Evolutionary conservation across 2,329 filamentous ascomycete species (phyloP), one percentile per base, ranked within the genome.

Genomic region (Alternaria longipes): DNA sequence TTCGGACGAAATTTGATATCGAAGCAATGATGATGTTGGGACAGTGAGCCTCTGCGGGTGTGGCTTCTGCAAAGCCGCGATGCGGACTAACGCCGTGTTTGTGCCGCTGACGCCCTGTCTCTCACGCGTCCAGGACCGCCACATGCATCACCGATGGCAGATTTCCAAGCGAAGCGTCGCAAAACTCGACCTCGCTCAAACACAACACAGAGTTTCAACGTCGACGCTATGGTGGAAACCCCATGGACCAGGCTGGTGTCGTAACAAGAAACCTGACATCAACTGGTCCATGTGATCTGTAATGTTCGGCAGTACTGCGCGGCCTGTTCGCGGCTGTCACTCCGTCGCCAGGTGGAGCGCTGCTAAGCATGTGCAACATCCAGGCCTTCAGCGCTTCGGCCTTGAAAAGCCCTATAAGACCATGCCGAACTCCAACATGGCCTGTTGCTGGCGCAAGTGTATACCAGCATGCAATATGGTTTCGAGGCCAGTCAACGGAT

Each of bases 61-160:
- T 56, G 58, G 58, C 45, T 57, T 46, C 30, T 52, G 51, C 36
- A 54, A 16, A 30, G 32, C 46, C 24, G 46, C 38, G 40, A 55
- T 41, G 46, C 20, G 40, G 56, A 56, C 56, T 47, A 51, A 36
- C 22, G 49, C 30, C 30, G 22, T 24, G 51, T 47, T 16, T 20
- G 40, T 54, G 38, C 42, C 26, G 3, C 53, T 32, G 34, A 24
- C 49, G 32, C 50, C 26, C 28, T 7, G 14, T 14, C 11, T 30
- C 28, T 30, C 30, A 51, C 2, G 22, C 30, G 18, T 22, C 32
- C 14, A 36, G 30, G 14, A 45, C 45, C 40, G 26, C 41, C 24
- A n/a, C 28, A 40, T 11, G 20, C 36, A 56, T 56, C 32, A 42
- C 50, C 22, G 20, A 30, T 42, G 36, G 32, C 18, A 54, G 32